Evolutionary conservation across 306 rosid genomes (phyloP), one percentile per base, ranked within the genome.

Genomic region (Vigna mungo): DNA sequence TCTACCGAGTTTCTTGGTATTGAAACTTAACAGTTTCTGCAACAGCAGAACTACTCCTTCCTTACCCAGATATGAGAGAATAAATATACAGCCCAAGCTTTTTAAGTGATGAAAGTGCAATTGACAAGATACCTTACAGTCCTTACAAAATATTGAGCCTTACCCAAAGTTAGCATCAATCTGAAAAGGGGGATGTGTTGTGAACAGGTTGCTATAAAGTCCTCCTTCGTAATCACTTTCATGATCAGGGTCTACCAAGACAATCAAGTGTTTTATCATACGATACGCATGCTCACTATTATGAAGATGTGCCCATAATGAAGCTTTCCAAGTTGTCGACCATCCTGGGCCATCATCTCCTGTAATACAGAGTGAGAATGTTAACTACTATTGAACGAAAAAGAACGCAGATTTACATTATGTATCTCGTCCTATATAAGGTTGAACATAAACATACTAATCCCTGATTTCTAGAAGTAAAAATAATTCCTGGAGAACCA

Each of bases 321-420:
- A 85, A 51, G 84, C 84, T 83, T 92, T 92, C 97, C 98, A 95
- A 37, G 87, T 82, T 51, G 98, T 92, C 39, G 98, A 95, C 98
- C 98, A 95, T 67, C 96, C 98, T n/a, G 98, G 97, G 79, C 98
- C 97, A 1, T 95, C 98, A 59, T 89, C 97, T 71, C 98, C 97
- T 95, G 86, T 85, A 81, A 70, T 39, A 79, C 62, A 60, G 21
- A 8, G 75, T 68, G 71, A 8, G 73, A 82, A 74, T 69, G 64
- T 68, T 67, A 80, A 44, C 72, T 63, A 55, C 44, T 48, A n/a
- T 79, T 44, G 41, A 67, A 67, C 27, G 27, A 75, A 68, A 44
- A 82, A 63, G 20, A 27, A 17, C 15, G 36, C 25, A 39, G 14
- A 52, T 23, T 69, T 32, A 60, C 20, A 4, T 10, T 36, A 36